Evolutionary conservation across 1,284 basidiomycete genomes (phyloP).

Genomic region (Cryptococcus hybrid): DNA sequence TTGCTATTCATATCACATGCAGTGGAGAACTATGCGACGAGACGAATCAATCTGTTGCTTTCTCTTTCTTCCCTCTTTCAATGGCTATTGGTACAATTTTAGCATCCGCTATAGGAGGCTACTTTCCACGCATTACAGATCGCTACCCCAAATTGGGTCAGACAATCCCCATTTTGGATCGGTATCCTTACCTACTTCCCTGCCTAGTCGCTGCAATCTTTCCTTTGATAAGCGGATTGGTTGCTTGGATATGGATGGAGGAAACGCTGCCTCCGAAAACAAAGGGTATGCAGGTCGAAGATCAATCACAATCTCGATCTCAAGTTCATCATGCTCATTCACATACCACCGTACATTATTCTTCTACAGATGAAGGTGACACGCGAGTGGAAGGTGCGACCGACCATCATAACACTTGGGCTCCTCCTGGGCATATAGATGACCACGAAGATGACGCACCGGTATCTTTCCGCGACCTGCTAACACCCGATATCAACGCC

Average conservation of each 20-base stretch:
- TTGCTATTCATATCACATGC: neutral
- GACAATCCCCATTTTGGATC: constrained; percentile 24
- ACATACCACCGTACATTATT: constrained; percentile 4
- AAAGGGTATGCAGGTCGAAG: neutral
- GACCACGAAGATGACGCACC: constrained; percentile 6
- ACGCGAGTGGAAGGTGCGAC: neutral
- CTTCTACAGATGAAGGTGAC: constrained; percentile 2
- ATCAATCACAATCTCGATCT: no score
- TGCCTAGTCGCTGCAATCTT: constrained; percentile 30
- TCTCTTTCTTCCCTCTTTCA: constrained; percentile 41
- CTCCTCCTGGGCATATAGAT: neutral
- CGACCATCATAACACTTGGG: neutral
- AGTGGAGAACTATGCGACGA: constrained; percentile 39
- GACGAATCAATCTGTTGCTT: constrained; percentile 37
- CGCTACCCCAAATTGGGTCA: constrained; percentile 13
- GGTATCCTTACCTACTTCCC: constrained; percentile 35
- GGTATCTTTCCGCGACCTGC: constrained; percentile 6
- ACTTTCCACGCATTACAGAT: constrained; percentile 17
- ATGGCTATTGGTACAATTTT: constrained; percentile 36
- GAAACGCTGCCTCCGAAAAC: constrained; percentile 1
- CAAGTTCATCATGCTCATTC: neutral
- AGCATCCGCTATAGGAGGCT: constrained; percentile 35
- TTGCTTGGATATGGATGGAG: constrained; percentile 22
- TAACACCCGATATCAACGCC: constrained; percentile 21
- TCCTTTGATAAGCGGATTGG: constrained; percentile 23